Percentiles rank a stretch among this genome's conserved stretches.
phyloP scores from a whole-genome alignment of 2,329 filamentous ascomycete genomes.

The Cadophora sp. region DNA sequence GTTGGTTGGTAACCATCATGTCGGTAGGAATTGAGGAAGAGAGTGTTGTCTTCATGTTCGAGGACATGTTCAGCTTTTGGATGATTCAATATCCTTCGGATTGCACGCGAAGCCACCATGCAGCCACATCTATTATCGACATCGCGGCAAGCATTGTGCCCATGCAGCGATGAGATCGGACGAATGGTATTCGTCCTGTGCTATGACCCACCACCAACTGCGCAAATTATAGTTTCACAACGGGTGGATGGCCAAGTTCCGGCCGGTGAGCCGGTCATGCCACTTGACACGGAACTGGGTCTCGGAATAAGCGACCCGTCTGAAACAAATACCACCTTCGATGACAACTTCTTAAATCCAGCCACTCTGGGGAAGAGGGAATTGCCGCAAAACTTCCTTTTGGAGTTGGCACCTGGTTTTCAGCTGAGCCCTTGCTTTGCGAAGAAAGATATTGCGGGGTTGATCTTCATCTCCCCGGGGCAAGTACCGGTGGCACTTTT shows the following conservation, averaged over 20 bases:
- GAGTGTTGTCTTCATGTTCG: not conserved
- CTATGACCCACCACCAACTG: not conserved
- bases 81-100: not conserved
- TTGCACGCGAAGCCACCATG: not conserved
- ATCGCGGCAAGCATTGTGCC: slow-evolving; percentile 1
- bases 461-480: too few relatives aligned
- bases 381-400: not conserved
- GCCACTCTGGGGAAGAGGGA: slow-evolving; percentile 1
- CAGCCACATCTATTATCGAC: not conserved
- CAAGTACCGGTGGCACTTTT: too few relatives aligned
- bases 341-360: not conserved
- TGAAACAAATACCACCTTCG: not conserved
- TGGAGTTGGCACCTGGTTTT: too few relatives aligned
- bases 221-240: slow-evolving; percentile 1
- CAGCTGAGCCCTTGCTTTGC: too few relatives aligned
- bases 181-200: not conserved
- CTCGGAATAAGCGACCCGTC: not conserved
- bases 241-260: not conserved
- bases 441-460: too few relatives aligned
- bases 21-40: slow-evolving; percentile 2
- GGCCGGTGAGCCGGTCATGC: not conserved
- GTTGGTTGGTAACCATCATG: slow-evolving; percentile 2
- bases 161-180: not conserved
- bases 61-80: not conserved
- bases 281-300: not conserved